Evolutionary conservation across 495 filamentous ascomycete genomes (phyloP).

Genomic region (Massariosphaeria phaeospora): DNA sequence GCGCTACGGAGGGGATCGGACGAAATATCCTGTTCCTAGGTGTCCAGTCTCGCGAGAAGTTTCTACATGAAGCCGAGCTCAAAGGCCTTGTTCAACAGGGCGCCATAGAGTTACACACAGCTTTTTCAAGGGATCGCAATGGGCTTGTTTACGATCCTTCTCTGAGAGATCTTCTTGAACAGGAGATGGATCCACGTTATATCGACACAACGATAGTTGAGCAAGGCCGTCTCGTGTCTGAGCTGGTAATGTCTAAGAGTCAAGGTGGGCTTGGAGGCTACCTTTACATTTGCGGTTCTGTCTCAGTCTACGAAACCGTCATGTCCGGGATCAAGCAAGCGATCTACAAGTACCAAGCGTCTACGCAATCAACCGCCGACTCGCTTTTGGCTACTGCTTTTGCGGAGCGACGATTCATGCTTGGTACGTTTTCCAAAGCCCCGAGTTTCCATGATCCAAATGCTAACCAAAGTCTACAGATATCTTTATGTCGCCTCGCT

Average conservation of each 20-base stretch:
- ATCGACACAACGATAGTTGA: constrained; percentile 49
- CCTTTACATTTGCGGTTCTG: constrained; percentile 50
- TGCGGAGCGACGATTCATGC: constrained; percentile 51
- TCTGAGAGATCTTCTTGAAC: constrained; percentile 43
- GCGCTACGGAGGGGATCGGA: constrained; percentile 39
- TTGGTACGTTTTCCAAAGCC: constrained; percentile 14
- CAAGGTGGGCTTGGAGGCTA: constrained; percentile 50
- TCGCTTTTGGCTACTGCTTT: constrained; percentile 48
- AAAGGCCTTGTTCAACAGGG: constrained; percentile 46
- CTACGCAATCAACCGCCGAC: constrained; percentile 46
- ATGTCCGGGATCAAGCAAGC: constrained; percentile 49
- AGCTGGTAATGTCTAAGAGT: constrained; percentile 51
- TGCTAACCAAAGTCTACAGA: constrained; percentile 29
- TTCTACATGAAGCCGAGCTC: constrained; percentile 50
- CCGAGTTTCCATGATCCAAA: background rate
- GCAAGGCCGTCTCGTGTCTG: constrained; percentile 45
- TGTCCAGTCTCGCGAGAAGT: constrained; percentile 49
- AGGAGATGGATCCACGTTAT: constrained; percentile 48
- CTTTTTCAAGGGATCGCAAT: constrained; percentile 47
- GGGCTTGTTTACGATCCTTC: constrained; percentile 46
- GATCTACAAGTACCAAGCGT: constrained; percentile 48
- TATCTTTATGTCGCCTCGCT: constrained; percentile 52
- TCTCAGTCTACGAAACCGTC: constrained; percentile 51
- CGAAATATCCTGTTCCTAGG: constrained; percentile 49
- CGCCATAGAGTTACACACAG: constrained; percentile 48